These are phyloP conservation scores for Talaromyces verruculosus DNA, from an alignment of 2,329 filamentous ascomycete genomes.

Conservation along the genomic window DNA sequence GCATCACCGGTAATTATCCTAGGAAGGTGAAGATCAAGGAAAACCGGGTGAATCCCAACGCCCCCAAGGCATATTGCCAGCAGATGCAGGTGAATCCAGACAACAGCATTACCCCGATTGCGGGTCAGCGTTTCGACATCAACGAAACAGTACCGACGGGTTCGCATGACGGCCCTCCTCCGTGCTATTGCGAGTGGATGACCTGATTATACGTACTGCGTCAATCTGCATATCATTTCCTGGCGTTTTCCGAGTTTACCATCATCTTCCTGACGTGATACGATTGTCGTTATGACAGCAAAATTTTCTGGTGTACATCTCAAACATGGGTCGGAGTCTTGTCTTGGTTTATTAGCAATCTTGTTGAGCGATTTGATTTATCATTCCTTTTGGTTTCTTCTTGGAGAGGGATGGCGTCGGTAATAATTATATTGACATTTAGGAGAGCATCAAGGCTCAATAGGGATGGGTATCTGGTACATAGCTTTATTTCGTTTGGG, in stretches of 20 bases:
- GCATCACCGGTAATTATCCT: slow-evolving; percentile 43
- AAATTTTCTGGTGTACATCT: slow-evolving; percentile 5
- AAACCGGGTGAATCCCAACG: slow-evolving; percentile 51
- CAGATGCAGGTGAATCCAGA: slow-evolving; percentile 61
- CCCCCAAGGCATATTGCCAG: slow-evolving; percentile 59
- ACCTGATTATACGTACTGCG: not conserved
- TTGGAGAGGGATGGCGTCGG: not conserved
- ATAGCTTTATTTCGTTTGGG: not conserved
- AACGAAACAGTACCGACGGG: slow-evolving; percentile 33
- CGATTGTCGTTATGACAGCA: slow-evolving; percentile 4
- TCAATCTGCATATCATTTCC: slow-evolving; percentile 1
- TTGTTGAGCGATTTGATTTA: slow-evolving; percentile 6
- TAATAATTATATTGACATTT: not conserved
- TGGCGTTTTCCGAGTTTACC: slow-evolving; percentile 1
- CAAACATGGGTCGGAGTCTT: slow-evolving; percentile 10
- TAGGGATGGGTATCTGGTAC: slow-evolving; percentile 2
- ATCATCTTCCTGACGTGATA: slow-evolving; percentile 10
- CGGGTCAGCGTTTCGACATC: slow-evolving; percentile 33
- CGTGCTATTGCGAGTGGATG: slow-evolving; percentile 22
- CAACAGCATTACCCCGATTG: slow-evolving; percentile 41
- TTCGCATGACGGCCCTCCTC: not conserved
- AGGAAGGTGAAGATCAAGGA: slow-evolving; percentile 67
- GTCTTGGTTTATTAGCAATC: not conserved
- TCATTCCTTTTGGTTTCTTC: not conserved
- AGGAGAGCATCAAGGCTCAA: not conserved